Base-by-base conservation (phyloP, 2,329 filamentous ascomycete species). In the Neonectria punicea region DNA sequence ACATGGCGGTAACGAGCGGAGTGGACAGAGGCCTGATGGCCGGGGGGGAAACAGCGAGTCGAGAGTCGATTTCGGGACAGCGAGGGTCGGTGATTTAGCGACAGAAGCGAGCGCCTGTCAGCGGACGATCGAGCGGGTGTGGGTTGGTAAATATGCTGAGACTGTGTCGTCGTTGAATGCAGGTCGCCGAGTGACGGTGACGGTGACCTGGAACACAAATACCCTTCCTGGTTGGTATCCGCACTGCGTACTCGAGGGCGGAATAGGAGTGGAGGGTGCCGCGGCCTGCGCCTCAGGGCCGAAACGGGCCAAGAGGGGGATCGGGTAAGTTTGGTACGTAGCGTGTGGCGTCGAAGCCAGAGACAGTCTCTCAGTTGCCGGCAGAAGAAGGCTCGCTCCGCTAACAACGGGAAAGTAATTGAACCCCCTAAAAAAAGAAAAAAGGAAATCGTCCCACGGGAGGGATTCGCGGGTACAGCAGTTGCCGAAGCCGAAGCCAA, bases 1-100 rank as follows among this genome's bases (percentile, higher is more conserved):
- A 86, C 86, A 88, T 88, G 74, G 71, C 63, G 58, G 63, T 59
- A 44, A 49, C 47, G 63, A 34, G 60, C 53, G 66, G 61, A 54
- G 54, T 70, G 65, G 53, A 60, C 57, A 20, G 49, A 51, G 49
- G 49, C 49, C 49, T 34, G 49, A 34, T 51, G 30, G 49, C 28
- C 49, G 5, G 49, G 18, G 49, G 14, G 30, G 14, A 22, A 34
- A 32, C n/a, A 13, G 49, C 20, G 30, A n/a, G 49, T 51, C 49
- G 49, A 51, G 49, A 8, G 49, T 20, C 14, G 28, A n/a, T n/a
- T 28, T 32, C 30, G 30, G 49, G 30, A 14, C 30, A 70, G 20
- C 53, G 53, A 58, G 55, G 53, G 62, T 32, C 49, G 44, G 58
- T 54, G 64, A 53, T 66, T 51, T 14, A 30, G 49, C 16, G 18